phyloP scores from a whole-genome alignment of 1,139 yeast genomes.

The Candida pseudocylindracea region DNA sequence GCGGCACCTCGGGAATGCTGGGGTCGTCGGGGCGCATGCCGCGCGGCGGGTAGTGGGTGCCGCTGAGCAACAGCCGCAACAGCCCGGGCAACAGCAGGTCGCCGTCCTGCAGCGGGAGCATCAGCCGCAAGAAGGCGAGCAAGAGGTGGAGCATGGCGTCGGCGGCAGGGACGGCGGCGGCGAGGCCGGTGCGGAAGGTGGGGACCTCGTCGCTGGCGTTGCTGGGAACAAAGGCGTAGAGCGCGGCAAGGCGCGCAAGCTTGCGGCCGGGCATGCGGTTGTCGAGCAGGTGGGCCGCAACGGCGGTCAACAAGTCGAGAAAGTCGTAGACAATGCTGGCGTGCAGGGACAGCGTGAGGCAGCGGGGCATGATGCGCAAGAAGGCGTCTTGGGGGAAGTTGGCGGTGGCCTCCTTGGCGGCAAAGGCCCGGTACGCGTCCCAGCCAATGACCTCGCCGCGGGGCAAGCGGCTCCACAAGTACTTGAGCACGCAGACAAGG shows the following conservation, averaged over 20 bases:
- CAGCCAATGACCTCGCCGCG: conserved; percentile 69
- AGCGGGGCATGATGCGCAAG: conserved; percentile 61
- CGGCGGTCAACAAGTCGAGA: conserved; percentile 56
- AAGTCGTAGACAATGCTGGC: conserved; percentile 80
- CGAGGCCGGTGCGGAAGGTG: conserved; percentile 46
- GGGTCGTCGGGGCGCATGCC: conserved; percentile 15
- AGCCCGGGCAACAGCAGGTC: conserved; percentile 39
- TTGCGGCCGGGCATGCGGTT: conserved; percentile 67
- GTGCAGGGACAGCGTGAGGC: conserved; percentile 66
- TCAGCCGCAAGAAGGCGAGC: conserved; percentile 56
- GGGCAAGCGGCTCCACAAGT: conserved; percentile 72
- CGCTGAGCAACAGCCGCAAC: conserved; percentile 36
- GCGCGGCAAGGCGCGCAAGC: conserved; percentile 59
- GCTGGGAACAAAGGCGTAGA: conserved; percentile 65
- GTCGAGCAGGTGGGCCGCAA: conserved; percentile 63
- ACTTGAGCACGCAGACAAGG: conserved; percentile 50
- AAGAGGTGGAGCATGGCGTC: conserved; percentile 73
- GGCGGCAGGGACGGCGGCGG: conserved; percentile 61
- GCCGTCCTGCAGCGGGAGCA: conserved; percentile 44
- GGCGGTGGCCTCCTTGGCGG: conserved; percentile 37
- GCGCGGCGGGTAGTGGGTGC: conserved; percentile 42
- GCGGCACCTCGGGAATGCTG: conserved; percentile 21
- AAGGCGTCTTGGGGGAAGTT: conserved; percentile 54
- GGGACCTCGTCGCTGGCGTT: conserved; percentile 12
- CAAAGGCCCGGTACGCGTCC: conserved; percentile 59